phyloP scores from a whole-genome alignment of 2,329 filamentous ascomycete genomes.

The Trichoderma sp. region DNA sequence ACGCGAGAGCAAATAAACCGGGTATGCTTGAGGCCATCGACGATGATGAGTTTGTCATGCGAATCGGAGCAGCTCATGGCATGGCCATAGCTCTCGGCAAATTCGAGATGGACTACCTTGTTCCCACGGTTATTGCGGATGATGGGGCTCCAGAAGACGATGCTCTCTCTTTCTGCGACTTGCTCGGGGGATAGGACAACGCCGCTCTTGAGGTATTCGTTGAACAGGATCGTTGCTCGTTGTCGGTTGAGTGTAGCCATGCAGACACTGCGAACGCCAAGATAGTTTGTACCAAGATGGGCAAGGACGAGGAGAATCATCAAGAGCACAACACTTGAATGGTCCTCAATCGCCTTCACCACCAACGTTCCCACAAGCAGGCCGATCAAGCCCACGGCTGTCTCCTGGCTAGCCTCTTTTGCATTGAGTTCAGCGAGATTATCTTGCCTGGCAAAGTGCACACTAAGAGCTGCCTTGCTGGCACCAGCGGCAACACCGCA shows the following conservation, averaged over 20 bases:
- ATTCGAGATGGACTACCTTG: conserved; percentile 38
- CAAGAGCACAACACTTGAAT: conserved; percentile 67
- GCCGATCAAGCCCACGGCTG: conserved; percentile 81
- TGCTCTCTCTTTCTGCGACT: conserved; percentile 62
- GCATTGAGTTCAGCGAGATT: conserved; percentile 94
- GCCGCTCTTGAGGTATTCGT: conserved; percentile 49
- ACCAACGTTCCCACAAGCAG: conserved; percentile 82
- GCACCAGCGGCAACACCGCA: conserved; percentile 90
- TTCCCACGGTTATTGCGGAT: conserved; percentile 31
- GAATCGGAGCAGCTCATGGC: conserved; percentile 27
- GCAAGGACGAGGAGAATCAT: conserved; percentile 69
- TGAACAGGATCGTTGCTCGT: conserved; percentile 75
- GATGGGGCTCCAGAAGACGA: conserved; percentile 49
- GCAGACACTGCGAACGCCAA: conserved; percentile 77
- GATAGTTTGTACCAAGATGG: conserved; percentile 83
- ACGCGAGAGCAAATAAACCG: conserved; percentile 31
- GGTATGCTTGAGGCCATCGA: conserved; percentile 32
- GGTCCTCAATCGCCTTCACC: conserved; percentile 70
- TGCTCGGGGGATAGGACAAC: conserved; percentile 61
- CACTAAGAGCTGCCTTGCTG: conserved; percentile 84
- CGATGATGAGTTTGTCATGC: conserved; percentile 25
- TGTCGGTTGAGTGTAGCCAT: conserved; percentile 85
- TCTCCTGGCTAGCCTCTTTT: conserved; percentile 93
- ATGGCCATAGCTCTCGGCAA: conserved; percentile 42
- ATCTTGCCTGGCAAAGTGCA: conserved; percentile 83